Evolutionary conservation across 768 basidiomycete species (phyloP).

Genomic region (Tulasnella sp.): DNA sequence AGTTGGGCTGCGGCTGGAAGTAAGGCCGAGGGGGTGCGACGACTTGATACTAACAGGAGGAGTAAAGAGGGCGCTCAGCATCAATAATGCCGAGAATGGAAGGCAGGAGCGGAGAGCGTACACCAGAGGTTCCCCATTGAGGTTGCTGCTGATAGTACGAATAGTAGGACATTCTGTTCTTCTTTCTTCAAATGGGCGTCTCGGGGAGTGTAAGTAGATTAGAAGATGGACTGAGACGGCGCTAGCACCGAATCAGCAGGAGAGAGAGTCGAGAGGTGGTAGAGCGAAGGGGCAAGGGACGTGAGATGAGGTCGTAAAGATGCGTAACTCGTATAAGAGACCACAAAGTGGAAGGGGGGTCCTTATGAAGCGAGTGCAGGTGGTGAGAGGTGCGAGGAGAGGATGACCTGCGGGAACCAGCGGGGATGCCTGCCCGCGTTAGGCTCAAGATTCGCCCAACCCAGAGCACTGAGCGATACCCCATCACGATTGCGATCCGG

Average conservation of each 20-base stretch:
- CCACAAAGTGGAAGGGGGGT: neutral
- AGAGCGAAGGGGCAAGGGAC: neutral
- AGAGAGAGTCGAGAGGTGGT: slow-evolving; percentile 13
- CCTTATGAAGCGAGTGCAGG: neutral
- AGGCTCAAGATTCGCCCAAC: slow-evolving; percentile 15
- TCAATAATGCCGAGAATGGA: neutral
- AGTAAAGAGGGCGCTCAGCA: slow-evolving; percentile 10
- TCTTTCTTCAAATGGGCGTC: neutral
- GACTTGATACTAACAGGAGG: slow-evolving; percentile 34
- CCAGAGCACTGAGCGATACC: neutral
- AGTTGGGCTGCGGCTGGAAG: slow-evolving; percentile 39
- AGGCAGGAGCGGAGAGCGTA: slow-evolving; percentile 12
- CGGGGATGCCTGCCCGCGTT: slow-evolving; percentile 12
- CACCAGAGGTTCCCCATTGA: slow-evolving; percentile 37
- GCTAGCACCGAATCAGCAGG: slow-evolving; percentile 17
- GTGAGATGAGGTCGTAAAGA: neutral
- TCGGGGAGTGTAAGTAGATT: neutral
- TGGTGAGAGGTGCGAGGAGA: neutral
- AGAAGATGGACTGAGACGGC: slow-evolving; percentile 1
- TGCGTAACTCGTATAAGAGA: neutral
- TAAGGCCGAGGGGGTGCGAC: slow-evolving; percentile 38
- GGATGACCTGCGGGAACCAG: slow-evolving; percentile 1
- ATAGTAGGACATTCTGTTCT: slow-evolving; percentile 40
- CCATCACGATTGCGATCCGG: slow-evolving; percentile 8
- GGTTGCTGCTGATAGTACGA: slow-evolving; percentile 40